Evolutionary conservation across 371 early-diverging fungal species (phyloP).

Genomic region (Blakeslea trispora): DNA sequence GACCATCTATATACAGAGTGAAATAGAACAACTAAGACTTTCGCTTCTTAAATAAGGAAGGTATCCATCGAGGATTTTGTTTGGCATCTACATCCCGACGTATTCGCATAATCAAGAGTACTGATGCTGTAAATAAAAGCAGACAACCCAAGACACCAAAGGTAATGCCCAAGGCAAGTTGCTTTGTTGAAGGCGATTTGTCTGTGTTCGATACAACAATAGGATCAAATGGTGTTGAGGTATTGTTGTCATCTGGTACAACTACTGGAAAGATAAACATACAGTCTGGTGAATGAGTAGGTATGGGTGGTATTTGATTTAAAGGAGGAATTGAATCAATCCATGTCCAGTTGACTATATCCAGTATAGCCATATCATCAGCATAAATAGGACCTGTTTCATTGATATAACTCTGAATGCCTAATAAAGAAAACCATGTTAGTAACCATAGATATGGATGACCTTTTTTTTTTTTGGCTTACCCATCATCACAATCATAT

Average conservation of each 20-base stretch:
- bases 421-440: no score
- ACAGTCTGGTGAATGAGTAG: constrained; percentile 15
- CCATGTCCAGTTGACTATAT: constrained; percentile 43
- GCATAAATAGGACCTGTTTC: constrained; percentile 17
- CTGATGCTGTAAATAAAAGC: constrained; percentile 7
- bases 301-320: neutral
- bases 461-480: neutral
- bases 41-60: constrained; percentile 20
- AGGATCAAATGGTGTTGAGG: constrained; percentile 1
- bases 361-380: constrained; percentile 39
- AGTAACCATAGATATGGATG: neutral
- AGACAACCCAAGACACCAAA: constrained; percentile 23
- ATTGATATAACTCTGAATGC: constrained; percentile 13
- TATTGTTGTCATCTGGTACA: constrained; percentile 5
- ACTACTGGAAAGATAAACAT: constrained; percentile 31
- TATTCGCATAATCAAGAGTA: constrained; percentile 16
- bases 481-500: constrained; percentile 46
- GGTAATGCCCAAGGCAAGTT: constrained; percentile 34
- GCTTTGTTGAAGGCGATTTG: constrained; percentile 12
- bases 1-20: constrained; percentile 10
- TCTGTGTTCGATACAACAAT: constrained; percentile 11
- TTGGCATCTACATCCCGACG: constrained; percentile 24
- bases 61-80: constrained; percentile 44
- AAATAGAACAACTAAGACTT: neutral
- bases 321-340: constrained; percentile 22